Evolutionary conservation across 345 rosid species (phyloP), one percentile per base, ranked within the genome.

Genomic region (Excoecaria agallocha): DNA sequence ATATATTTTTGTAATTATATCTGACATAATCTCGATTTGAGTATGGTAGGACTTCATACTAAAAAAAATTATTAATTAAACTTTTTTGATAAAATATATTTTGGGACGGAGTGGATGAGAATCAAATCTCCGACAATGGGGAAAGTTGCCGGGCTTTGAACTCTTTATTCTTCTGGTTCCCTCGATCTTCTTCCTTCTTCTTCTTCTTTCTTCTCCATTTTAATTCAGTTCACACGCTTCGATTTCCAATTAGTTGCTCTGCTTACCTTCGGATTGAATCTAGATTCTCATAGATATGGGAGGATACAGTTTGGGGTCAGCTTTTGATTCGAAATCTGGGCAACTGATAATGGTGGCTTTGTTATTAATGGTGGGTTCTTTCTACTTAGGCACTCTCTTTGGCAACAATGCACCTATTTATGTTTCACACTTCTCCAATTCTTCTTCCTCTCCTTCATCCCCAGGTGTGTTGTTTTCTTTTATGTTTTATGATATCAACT

Each of bases 311-410:
- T 70, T 89, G 74, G 79, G 92, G 6, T 85, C 86, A 55, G 91
- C 86, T 24, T 90, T 90, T 77, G 91, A 89, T 86, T 83, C 82
- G 69, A 91, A 85, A 82, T 86, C 96, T 16, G 93, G 89, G 73
- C 87, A 87, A 84, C 77, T 84, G 83, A 90, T 93, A 78, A 84
- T 89, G 86, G 83, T 81, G 74, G 87, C 89, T n/a, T 83, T 89
- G 72, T 43, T 93, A 75, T 77, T 95, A 35, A 88, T 89, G 90
- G 75, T 79, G 57, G 97, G 87, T 5, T 95, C 99, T 24, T 93
- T 93, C 78, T 93, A 90, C 84, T 54, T 84, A 1, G 99, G 98
- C 46, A 85, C 92, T 68, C 89, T 93, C 64, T 91, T 95, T 71
- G 94, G 94, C 39, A 85, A 84, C 85, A 88, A 89, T 72, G 73